These are phyloP conservation scores for Cercospora nicotianae DNA, from an alignment of 2,329 filamentous ascomycete species.

Conservation along the genomic window DNA sequence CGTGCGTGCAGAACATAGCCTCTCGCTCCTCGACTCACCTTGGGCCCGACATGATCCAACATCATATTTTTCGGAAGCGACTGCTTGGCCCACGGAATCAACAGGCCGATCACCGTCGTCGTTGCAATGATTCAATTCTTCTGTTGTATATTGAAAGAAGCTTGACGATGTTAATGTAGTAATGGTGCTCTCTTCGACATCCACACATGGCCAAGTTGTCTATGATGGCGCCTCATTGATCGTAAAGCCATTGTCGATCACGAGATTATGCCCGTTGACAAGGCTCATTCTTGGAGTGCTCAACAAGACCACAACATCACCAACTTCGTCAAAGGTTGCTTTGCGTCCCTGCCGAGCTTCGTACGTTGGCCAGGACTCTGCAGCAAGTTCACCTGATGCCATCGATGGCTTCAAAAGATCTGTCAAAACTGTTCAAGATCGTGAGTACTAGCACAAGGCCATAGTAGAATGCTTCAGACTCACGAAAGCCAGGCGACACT, in stretches of 20 bases:
- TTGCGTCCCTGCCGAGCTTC: constrained; percentile 30
- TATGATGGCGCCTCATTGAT: constrained; percentile 26
- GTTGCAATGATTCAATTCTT: not conserved
- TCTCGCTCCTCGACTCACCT: not conserved
- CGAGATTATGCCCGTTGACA: constrained; percentile 32
- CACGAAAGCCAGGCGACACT: constrained; percentile 36
- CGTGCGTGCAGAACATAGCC: not conserved
- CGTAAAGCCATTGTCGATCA: constrained; percentile 30
- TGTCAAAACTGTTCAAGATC: constrained; percentile 19
- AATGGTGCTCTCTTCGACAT: not conserved
- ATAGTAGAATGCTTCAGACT: not conserved
- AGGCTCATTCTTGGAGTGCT: constrained; percentile 32
- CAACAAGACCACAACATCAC: constrained; percentile 32
- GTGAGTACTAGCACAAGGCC: not conserved
- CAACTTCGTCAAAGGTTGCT: constrained; percentile 30
- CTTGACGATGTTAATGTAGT: not conserved
- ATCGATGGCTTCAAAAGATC: constrained; percentile 26
- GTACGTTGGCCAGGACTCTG: constrained; percentile 23
- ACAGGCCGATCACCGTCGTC: not conserved
- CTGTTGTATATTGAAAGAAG: not conserved
- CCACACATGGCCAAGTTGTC: not conserved
- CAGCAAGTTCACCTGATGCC: constrained; percentile 15
- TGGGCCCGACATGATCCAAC: not conserved
- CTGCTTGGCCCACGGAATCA: not conserved
- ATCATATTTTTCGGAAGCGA: not conserved